Percentiles rank a stretch among this genome's conserved stretches.
Evolutionary conservation across 345 rosid species (phyloP).

Genomic region (Camelina neglecta): DNA sequence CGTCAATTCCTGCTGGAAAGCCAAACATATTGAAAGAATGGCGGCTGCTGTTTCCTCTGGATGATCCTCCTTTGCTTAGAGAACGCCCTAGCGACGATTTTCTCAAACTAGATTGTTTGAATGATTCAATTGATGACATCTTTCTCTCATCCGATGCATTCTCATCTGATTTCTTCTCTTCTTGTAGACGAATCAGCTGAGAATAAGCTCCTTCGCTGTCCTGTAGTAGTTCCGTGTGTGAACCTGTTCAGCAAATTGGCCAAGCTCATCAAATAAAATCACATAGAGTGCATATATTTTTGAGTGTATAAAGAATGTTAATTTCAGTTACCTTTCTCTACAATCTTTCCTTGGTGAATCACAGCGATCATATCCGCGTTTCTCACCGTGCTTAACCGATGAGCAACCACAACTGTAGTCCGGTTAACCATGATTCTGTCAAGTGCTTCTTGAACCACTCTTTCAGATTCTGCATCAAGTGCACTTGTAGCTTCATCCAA

Average conservation of each 20-base stretch:
- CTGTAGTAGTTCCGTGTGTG: slow-evolving; percentile 65
- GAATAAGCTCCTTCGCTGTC: slow-evolving; percentile 90
- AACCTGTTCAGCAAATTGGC: slow-evolving; percentile 46
- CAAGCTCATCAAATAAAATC: not conserved
- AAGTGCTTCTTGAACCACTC: slow-evolving; percentile 65
- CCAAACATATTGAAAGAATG: slow-evolving; percentile 66
- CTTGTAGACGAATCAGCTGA: slow-evolving; percentile 79
- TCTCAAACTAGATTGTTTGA: slow-evolving; percentile 53
- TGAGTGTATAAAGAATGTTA: slow-evolving; percentile 20
- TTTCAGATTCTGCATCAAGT: slow-evolving; percentile 74
- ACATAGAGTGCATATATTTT: not conserved
- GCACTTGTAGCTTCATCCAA: slow-evolving; percentile 82
- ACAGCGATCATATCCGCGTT: slow-evolving; percentile 64
- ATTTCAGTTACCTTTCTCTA: slow-evolving; percentile 51
- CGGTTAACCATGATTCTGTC: slow-evolving; percentile 63
- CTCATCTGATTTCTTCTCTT: slow-evolving; percentile 53
- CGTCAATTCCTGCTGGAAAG: slow-evolving; percentile 50
- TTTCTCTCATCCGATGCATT: slow-evolving; percentile 50
- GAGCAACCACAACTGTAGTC: slow-evolving; percentile 67
- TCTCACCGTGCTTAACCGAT: slow-evolving; percentile 63
- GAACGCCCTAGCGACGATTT: slow-evolving; percentile 47
- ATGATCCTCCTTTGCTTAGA: slow-evolving; percentile 56
- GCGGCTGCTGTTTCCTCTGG: slow-evolving; percentile 63
- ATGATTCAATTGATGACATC: slow-evolving; percentile 38
- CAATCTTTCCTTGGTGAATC: slow-evolving; percentile 50